These are phyloP conservation scores for Ophiostoma perfectum DNA, from an alignment of 2,329 filamentous ascomycete species.

Conservation along the genomic window DNA sequence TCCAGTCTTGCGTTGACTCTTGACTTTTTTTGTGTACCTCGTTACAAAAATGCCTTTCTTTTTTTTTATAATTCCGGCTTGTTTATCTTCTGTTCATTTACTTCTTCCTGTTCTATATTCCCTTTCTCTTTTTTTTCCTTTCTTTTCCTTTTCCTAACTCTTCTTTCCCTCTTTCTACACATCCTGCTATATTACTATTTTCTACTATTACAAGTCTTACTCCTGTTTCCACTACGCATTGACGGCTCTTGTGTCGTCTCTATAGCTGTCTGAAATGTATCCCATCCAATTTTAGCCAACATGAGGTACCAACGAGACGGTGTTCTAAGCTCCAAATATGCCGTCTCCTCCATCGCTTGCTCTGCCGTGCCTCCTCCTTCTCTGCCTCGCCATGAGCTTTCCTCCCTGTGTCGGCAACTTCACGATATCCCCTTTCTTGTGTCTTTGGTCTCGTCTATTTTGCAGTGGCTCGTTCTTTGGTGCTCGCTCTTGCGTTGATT, in stretches of 20 bases:
- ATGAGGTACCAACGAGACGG: no score
- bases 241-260: background rate
- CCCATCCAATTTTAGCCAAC: background rate
- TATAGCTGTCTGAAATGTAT: background rate
- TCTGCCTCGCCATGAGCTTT: background rate
- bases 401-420: background rate
- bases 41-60: slow-evolving; percentile 12
- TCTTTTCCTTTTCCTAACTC: background rate
- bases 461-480: no score
- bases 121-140: slow-evolving; percentile 15
- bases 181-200: background rate
- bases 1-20: slow-evolving; percentile 5
- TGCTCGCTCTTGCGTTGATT: background rate
- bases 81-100: background rate
- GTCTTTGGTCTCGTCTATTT: no score
- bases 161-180: background rate
- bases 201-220: background rate
- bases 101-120: slow-evolving; percentile 21
- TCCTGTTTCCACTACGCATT: background rate
- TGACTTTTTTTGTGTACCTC: slow-evolving; percentile 5
- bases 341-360: background rate
- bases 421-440: background rate
- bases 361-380: background rate
- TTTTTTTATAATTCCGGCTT: slow-evolving; percentile 15
- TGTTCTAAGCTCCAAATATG: background rate